Percentiles rank a stretch among this genome's conserved stretches.
Evolutionary conservation across 495 filamentous ascomycete species (phyloP).

Genomic region (Podospora fimiseda): DNA sequence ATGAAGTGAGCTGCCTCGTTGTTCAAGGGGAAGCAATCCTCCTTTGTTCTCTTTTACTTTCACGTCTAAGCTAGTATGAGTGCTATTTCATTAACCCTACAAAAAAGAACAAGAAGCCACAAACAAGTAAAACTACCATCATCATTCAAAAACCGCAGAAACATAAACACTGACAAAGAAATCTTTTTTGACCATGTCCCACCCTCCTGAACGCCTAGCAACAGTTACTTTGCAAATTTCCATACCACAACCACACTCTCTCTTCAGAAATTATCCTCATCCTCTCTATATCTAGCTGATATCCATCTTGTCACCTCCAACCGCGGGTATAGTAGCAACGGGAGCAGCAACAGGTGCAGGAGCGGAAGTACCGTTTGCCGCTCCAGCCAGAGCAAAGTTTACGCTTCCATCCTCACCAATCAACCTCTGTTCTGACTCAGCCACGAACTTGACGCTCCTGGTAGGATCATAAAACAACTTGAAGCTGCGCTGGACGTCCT

Average conservation of each 20-base stretch:
- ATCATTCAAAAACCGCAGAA: too few relatives aligned
- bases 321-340: not conserved
- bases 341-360: not conserved
- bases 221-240: not conserved
- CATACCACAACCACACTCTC: not conserved
- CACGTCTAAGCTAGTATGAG: too few relatives aligned
- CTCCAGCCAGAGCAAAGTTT: conserved; percentile 60
- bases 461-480: conserved; percentile 84
- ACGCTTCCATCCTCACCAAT: conserved; percentile 82
- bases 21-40: too few relatives aligned
- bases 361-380: not conserved
- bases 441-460: conserved; percentile 84
- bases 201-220: conserved; percentile 18
- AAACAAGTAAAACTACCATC: too few relatives aligned
- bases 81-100: too few relatives aligned
- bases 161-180: too few relatives aligned
- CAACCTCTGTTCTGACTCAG: conserved; percentile 83
- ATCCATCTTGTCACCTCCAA: conserved; percentile 74
- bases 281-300: conserved; percentile 35
- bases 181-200: too few relatives aligned
- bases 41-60: too few relatives aligned
- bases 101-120: too few relatives aligned
- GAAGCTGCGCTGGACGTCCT: conserved; percentile 91
- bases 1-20: too few relatives aligned
- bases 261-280: not conserved